Conservation (phyloP, 176 grass and related monocot genomes). For the Ananas comosus region DNA sequence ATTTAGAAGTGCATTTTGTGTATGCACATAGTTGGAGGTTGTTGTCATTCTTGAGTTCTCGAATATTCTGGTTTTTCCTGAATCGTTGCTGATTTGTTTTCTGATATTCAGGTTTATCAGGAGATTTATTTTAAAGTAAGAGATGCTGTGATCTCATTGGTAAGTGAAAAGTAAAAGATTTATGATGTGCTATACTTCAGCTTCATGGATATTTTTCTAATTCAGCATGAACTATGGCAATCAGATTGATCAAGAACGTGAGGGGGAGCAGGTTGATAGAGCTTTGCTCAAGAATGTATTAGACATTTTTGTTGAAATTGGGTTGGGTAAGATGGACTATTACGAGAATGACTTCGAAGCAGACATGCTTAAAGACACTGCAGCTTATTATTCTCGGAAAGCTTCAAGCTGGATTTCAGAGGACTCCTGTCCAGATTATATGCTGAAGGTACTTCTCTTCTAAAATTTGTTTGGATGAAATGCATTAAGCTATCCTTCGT, state of each 20-base stretch:
- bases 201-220: neutral
- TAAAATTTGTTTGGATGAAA: neutral
- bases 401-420: constrained; percentile 69
- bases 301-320: constrained; percentile 79
- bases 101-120: constrained; percentile 57
- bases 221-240: neutral
- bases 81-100: constrained; percentile 12
- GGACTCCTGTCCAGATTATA: constrained; percentile 73
- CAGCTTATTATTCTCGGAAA: constrained; percentile 74
- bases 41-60: neutral
- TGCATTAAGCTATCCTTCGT: neutral
- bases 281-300: constrained; percentile 76
- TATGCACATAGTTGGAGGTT: neutral
- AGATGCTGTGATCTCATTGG: constrained; percentile 66
- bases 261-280: constrained; percentile 66
- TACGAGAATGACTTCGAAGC: constrained; percentile 89
- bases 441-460: constrained; percentile 53
- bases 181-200: neutral
- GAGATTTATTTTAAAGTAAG: constrained; percentile 75
- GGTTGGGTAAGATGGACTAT: constrained; percentile 42
- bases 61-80: neutral
- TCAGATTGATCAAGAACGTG: constrained; percentile 68
- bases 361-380: constrained; percentile 59
- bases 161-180: constrained; percentile 21
- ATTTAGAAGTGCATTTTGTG: neutral